These are phyloP conservation scores for Ceraceosorus bombacis DNA, from an alignment of 1,284 basidiomycete genomes.

Conservation along the genomic window DNA sequence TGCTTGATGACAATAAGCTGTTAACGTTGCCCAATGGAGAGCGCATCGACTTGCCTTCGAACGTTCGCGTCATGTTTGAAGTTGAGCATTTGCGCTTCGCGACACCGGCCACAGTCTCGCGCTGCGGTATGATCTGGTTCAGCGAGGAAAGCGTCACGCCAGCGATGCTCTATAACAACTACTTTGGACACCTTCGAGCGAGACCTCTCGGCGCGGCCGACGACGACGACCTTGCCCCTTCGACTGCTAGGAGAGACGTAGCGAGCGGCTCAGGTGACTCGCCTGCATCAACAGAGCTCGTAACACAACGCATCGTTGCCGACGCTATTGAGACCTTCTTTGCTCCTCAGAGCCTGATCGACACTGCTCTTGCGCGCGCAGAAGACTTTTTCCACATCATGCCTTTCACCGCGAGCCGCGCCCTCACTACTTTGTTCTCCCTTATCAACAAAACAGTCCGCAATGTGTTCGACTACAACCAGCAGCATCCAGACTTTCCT, in stretches of 20 bases:
- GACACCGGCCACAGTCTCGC: constrained; percentile 95
- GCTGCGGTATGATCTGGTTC: constrained; percentile 99
- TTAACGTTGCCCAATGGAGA: constrained; percentile 96
- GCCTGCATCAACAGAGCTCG: constrained; percentile 57
- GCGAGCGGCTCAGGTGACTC: constrained; percentile 16
- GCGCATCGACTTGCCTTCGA: constrained; percentile 88
- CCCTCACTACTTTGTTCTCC: constrained; percentile 91
- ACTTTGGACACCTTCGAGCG: constrained; percentile 68
- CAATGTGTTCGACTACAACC: constrained; percentile 89
- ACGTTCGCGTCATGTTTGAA: constrained; percentile 99
- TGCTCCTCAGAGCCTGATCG: constrained; percentile 70
- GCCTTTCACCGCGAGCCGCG: constrained; percentile 89
- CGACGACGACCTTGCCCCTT: constrained; percentile 59
- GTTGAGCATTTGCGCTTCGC: constrained; percentile 97
- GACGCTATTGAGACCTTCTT: constrained; percentile 54
- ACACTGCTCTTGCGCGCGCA: constrained; percentile 69
- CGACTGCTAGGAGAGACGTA: constrained; percentile 49
- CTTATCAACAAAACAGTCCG: constrained; percentile 91
- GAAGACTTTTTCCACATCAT: constrained; percentile 88
- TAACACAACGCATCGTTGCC: constrained; percentile 68
- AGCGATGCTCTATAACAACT: constrained; percentile 83
- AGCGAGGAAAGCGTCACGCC: constrained; percentile 89
- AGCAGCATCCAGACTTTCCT: constrained; percentile 90
- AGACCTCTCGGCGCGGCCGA: constrained; percentile 83
- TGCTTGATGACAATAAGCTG: constrained; percentile 97